Evolutionary conservation across 148 eudicot species (phyloP), one percentile per base, ranked within the genome.

Genomic region (Fagopyrum homotropicum): DNA sequence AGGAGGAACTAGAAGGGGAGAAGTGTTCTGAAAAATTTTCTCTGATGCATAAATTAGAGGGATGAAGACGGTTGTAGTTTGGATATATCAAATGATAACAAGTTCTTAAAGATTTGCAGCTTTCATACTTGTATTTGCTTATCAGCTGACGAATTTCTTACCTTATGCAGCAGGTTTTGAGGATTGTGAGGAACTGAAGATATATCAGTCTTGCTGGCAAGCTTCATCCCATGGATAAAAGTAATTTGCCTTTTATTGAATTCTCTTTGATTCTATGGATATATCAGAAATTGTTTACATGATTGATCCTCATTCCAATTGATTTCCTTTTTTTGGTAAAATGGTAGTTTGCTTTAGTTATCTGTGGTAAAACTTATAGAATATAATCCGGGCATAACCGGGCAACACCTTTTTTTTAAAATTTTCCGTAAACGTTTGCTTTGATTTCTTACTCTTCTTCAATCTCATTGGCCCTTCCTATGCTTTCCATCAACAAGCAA

Each of bases 161-260:
- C 71, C 71, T 66, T 66, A 5, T 43, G 47, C 47, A 66, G 17
- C 17, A 35, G 70, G 47, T 66, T 66, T 66, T 40, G 7, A 12
- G 71, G 71, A 8, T 40, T 40, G 8, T 66, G 71, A 40, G 71
- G 47, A 66, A 46, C 71, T 43, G 47, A 66, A 66, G 71, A 66
- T 66, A 66, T 66, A 14, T 66, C 19, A 43, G 11, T 35, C 71
- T 66, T 66, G 47, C 71, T 43, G 46, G 17, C 19, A 43, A 14
- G 47, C 16, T 66, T 4, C 14, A 40, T 3, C 47, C 71, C 40
- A 66, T 66, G 71, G 71, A 66, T 66, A 66, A 66, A 66, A 66
- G 71, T 66, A 66, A 66, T 14, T 35, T 11, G 10, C 46, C 14
- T 14, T 35, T 35, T 40, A 44, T 63, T 63, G 69, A 30, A 9